Evolutionary conservation across 257 asterid genomes (phyloP), one percentile per base, ranked within the genome.

Genomic region (Scutellaria galericulata): DNA sequence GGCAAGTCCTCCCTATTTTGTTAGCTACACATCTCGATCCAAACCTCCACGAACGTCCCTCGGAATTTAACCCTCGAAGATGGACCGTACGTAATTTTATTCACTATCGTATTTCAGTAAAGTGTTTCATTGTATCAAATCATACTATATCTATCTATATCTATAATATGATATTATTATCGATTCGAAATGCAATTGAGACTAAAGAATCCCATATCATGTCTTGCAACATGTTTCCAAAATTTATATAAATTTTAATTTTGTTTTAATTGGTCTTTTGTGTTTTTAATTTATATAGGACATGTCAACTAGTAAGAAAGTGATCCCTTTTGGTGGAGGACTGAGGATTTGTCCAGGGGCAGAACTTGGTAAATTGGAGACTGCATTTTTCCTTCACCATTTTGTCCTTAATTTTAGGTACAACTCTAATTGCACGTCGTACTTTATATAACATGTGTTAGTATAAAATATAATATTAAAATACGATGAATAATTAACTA

Each of bases 1-100:
- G 96, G 96, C 93, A 92, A 83, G 91, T 90, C 45, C 92, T 92
- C 48, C 96, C 98, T 0, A 51, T 92, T 7, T 11, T 92, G 7
- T 72, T 83, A n/a, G 94, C 85, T 1, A 9, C 89, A 12, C 90
- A 92, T 72, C 90, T 92, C 0, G 93, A 92, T 72, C 96, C 94
- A 0, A 31, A 59, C 7, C 86, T 92, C 74, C 98, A 92, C 59
- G 53, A 83, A 62, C 63, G 79, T 18, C 90, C 98, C 6, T 20
- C 66, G 3, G 77, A 83, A 14, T 92, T 88, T 62, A 83, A 90
- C 51, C 98, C 96, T 27, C 80, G 84, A 89, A 82, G 98, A 85
- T 92, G 96, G 98, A 65, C 37, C 0, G 96, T 89, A 82, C 4
- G 87, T 79, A 13, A 27, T 8, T 12, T 20, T 35, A 13, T 18